These are phyloP conservation scores for Rutidosis leptorrhynchoides DNA, from an alignment of 129 eudicot genomes.

Conservation along the genomic window DNA sequence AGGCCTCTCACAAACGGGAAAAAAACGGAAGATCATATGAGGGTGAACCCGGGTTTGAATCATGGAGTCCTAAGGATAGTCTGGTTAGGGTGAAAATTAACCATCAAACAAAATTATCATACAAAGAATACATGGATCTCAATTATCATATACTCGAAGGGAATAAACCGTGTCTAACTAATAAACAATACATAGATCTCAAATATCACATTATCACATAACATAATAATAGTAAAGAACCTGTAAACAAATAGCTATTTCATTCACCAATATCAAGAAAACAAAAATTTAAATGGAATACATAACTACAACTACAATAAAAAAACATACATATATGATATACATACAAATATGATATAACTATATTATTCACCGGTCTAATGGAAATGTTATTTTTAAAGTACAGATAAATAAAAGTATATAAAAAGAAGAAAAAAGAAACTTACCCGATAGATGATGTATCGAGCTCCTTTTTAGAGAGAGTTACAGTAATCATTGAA, in stretches of 20 bases:
- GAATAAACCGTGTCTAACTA: no score
- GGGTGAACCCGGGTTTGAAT: no score
- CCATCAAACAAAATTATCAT: no score
- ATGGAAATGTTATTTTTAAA: not conserved
- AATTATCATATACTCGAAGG: no score
- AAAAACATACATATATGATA: not conserved
- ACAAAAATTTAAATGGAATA: not conserved
- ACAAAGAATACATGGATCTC: no score
- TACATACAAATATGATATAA: no score
- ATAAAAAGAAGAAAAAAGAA: not conserved
- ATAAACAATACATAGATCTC: no score
- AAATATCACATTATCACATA: not conserved
- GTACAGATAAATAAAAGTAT: not conserved
- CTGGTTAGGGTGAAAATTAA: no score
- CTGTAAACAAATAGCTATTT: not conserved
- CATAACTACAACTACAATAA: conserved; percentile 2
- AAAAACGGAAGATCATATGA: no score
- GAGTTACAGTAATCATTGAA: conserved; percentile 70
- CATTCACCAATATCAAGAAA: not conserved
- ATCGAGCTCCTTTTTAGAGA: conserved; percentile 58
- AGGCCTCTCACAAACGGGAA: no score
- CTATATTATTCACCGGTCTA: not conserved
- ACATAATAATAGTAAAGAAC: not conserved
- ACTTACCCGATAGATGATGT: conserved; percentile 70
- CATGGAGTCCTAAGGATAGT: no score